Conservation (phyloP, 257 asterid genomes). For the Perilla frutescens region DNA sequence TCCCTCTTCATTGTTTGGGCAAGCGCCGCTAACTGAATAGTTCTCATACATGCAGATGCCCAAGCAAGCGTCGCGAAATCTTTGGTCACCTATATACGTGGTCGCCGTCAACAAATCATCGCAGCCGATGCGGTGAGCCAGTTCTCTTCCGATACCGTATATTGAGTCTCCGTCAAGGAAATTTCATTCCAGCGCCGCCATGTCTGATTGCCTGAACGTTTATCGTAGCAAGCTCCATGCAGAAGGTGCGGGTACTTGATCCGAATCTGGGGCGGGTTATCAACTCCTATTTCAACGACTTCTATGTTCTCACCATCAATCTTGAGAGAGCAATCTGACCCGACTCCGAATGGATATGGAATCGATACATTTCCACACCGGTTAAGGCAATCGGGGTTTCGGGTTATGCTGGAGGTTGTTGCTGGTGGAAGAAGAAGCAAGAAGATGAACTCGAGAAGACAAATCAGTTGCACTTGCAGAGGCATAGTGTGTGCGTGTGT, state of each 20-base stretch:
- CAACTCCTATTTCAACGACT: not conserved
- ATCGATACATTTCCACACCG: not conserved
- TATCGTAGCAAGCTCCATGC: not conserved
- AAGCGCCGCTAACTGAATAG: too few species aligned
- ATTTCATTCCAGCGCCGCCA: too few species aligned
- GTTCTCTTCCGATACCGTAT: constrained; percentile 29
- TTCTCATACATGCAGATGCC: too few species aligned
- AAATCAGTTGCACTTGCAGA: not conserved
- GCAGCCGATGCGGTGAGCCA: not conserved
- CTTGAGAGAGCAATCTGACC: not conserved
- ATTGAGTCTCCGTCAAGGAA: not conserved
- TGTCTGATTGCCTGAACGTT: too few species aligned
- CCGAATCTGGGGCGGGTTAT: not conserved
- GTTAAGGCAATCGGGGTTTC: not conserved
- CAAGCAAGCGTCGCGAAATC: too few species aligned
- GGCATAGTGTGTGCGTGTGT: too few species aligned
- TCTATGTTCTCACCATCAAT: not conserved
- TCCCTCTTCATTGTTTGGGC: too few species aligned
- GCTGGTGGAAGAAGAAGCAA: not conserved
- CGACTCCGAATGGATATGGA: constrained; percentile 15
- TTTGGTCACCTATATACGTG: too few species aligned
- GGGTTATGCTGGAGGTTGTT: too few species aligned
- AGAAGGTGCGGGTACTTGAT: constrained; percentile 12
- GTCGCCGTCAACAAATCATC: too few species aligned
- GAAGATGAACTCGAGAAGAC: not conserved